A percentile compares a stretch with the other conserved stretches of the same genome.
Evolutionary conservation across 345 rosid genomes (phyloP).

Genomic region (Gossypium ekmanianum): DNA sequence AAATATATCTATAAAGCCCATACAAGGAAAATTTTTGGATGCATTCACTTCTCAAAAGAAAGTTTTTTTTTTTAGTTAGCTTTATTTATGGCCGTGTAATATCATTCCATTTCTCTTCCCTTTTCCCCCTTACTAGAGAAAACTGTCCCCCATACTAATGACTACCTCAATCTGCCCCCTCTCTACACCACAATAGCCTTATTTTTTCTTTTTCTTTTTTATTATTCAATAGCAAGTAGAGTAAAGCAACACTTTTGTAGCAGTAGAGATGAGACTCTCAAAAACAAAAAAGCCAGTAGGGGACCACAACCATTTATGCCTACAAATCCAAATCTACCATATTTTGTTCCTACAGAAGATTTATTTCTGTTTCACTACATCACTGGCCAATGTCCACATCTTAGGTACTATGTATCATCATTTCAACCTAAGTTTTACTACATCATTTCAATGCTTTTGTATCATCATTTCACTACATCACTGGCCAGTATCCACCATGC

Average conservation of each 20-base stretch:
- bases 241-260: not conserved
- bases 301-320: slow-evolving; percentile 23
- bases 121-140: not conserved
- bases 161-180: not conserved
- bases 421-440: too few relatives aligned
- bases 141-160: not conserved
- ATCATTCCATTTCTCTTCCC: not conserved
- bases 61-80: not conserved
- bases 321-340: not conserved
- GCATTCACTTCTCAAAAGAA: not conserved
- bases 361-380: too few relatives aligned
- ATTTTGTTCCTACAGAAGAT: not conserved
- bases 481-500: not conserved
- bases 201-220: not conserved
- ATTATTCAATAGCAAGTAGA: not conserved
- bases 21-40: not conserved
- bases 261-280: not conserved
- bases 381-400: too few relatives aligned
- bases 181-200: not conserved
- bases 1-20: not conserved
- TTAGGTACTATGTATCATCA: too few relatives aligned
- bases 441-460: too few relatives aligned
- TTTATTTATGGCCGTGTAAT: not conserved
- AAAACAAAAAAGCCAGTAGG: not conserved
- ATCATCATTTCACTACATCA: too few relatives aligned